These are phyloP conservation scores for Parsonsia alboflavescens DNA, from an alignment of 257 asterid species.

Conservation along the genomic window DNA sequence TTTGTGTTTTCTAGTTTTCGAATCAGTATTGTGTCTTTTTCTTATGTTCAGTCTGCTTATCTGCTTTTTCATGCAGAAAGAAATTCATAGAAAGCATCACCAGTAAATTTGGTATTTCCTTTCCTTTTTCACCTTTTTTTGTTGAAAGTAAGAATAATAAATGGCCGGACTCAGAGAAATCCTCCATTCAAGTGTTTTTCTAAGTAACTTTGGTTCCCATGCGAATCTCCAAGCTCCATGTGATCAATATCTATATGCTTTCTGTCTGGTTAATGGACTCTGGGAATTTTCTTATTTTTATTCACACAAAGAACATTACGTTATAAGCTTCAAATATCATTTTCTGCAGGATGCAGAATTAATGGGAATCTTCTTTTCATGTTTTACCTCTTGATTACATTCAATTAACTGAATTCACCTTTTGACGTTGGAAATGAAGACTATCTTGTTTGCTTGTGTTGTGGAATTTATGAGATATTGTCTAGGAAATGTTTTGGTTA, in stretches of 20 bases:
- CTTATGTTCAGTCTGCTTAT: neutral
- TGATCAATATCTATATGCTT: neutral
- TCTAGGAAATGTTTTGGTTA: conserved; percentile 12
- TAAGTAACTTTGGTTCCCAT: neutral
- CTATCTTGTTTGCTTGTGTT: neutral
- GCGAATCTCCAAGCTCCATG: neutral
- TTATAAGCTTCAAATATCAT: neutral
- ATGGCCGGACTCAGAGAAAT: neutral
- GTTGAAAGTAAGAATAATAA: neutral
- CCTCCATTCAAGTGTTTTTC: neutral
- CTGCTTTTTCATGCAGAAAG: too few relatives aligned
- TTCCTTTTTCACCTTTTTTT: neutral
- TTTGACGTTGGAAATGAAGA: neutral
- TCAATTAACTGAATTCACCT: neutral
- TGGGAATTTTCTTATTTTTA: neutral
- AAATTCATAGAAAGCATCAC: too few relatives aligned
- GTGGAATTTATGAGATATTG: neutral
- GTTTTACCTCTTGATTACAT: neutral
- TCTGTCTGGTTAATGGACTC: neutral
- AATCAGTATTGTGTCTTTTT: neutral
- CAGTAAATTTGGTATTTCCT: neutral
- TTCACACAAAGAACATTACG: neutral
- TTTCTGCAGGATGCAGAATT: neutral
- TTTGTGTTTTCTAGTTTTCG: neutral
- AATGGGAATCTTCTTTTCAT: neutral